phyloP scores from a whole-genome alignment of 257 asterid species.

The Henckelia pumila region DNA sequence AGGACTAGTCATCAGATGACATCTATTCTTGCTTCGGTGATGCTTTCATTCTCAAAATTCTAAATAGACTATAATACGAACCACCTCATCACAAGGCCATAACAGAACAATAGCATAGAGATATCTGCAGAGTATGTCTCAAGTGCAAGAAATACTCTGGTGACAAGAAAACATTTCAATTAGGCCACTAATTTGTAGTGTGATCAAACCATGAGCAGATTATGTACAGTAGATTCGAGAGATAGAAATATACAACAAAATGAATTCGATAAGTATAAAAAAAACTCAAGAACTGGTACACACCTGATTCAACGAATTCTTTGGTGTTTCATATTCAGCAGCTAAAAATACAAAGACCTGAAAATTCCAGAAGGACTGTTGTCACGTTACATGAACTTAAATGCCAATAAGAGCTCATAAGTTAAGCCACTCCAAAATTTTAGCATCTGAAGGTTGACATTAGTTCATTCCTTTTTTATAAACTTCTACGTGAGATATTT shows the following conservation, averaged over 20 bases:
- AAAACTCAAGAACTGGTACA: not conserved
- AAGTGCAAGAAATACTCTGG: not conserved
- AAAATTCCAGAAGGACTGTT: slow-evolving; percentile 14
- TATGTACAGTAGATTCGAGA: slow-evolving; percentile 9
- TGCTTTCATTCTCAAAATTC: not conserved
- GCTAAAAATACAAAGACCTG: slow-evolving; percentile 97
- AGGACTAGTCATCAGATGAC: not conserved
- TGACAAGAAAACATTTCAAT: not conserved
- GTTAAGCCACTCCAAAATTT: slow-evolving; percentile 8
- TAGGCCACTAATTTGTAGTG: not conserved
- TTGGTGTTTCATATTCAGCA: slow-evolving; percentile 87
- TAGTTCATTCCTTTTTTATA: not conserved
- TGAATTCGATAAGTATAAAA: not conserved
- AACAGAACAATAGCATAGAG: not conserved
- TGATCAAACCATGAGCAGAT: slow-evolving; percentile 10
- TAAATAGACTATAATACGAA: too few relatives aligned
- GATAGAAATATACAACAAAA: not conserved
- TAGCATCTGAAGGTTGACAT: not conserved
- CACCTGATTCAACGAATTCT: slow-evolving; percentile 85
- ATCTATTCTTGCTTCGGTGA: not conserved
- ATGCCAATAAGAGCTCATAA: slow-evolving; percentile 11
- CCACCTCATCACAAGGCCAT: not conserved
- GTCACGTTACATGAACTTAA: slow-evolving; percentile 15
- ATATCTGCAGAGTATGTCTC: not conserved
- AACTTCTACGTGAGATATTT: too few relatives aligned